Percentiles rank a stretch among this genome's conserved stretches.
Conservation (phyloP, 148 eudicot species). For the Fagopyrum homotropicum region DNA sequence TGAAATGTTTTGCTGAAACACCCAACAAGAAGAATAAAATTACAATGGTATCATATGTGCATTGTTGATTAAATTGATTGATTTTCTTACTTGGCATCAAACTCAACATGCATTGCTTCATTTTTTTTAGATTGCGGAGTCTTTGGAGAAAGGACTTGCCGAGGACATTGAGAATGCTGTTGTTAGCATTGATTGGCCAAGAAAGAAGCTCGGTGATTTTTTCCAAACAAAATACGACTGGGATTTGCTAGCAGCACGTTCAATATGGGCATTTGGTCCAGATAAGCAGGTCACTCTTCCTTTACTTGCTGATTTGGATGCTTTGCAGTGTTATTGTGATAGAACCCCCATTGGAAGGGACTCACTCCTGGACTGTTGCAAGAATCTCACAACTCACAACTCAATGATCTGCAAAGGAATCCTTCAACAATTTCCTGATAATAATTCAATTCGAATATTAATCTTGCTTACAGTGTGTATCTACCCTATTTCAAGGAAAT, state of each 20-base stretch:
- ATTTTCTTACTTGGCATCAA: neutral
- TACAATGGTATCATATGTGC: conserved; percentile 56
- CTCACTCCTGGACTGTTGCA: too few relatives aligned
- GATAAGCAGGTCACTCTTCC: conserved; percentile 71
- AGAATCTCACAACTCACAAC: too few relatives aligned
- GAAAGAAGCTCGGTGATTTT: conserved; percentile 82
- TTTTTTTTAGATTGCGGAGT: conserved; percentile 75
- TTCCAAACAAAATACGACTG: conserved; percentile 94
- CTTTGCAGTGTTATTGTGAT: neutral
- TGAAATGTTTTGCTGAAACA: conserved; percentile 99
- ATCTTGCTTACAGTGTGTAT: too few relatives aligned
- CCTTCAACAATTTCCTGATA: too few relatives aligned
- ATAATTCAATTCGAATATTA: too few relatives aligned
- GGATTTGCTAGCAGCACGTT: conserved; percentile 98
- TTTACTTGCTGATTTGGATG: conserved; percentile 2
- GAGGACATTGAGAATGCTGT: conserved; percentile 90
- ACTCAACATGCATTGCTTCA: neutral
- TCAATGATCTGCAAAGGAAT: too few relatives aligned
- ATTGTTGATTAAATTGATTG: conserved; percentile 8
- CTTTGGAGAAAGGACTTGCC: conserved; percentile 96
- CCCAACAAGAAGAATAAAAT: conserved; percentile 95
- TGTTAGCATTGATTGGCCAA: conserved; percentile 92
- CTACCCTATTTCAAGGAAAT: too few relatives aligned
- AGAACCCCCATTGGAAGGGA: too few relatives aligned
- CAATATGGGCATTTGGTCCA: conserved; percentile 99